Evolutionary conservation across 495 filamentous ascomycete genomes (phyloP), one percentile per base, ranked within the genome.

Genomic region (Daldinia caldariorum): DNA sequence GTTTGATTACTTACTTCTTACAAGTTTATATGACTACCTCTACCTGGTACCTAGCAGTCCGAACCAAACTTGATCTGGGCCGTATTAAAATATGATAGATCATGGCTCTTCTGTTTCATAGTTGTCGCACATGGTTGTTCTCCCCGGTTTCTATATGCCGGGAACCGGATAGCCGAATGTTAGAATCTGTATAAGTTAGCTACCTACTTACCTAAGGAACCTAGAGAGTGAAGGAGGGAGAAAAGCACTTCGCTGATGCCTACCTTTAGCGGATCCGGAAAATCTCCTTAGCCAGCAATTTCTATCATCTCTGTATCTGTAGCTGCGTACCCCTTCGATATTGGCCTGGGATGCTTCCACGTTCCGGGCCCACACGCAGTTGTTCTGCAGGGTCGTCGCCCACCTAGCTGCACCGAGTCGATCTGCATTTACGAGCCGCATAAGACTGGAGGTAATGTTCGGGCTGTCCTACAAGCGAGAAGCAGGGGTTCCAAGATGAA

Each of bases 61-160:
- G 37, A 6, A 45, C 34, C 55, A 16, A 32, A 41, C 18, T 56
- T 32, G 53, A 39, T 32, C 22, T 2, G 14, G 26, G 18, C 20
- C 32, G 49, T 49, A 45, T 38, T 61, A 37, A 35, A 64, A 45
- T 43, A n/a, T 64, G 57, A 68, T 51, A 72, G 50, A 49, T 35
- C 61, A 69, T 50, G 61, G 16, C 32, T 63, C 39, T 50, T 51
- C 43, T 50, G 65, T 72, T 72, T 60, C 70, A 72, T 65, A 14
- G 53, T 57, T 58, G 69, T 35, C 60, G 60, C 59, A 66, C 59
- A 50, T 63, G 61, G 62, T 49, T 61, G 10, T 56, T 59, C 57
- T 57, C 65, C 61, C 70, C 61, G 61, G 65, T 69, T 72, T 69
- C 58, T 55, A 43, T 54, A 69, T 66, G 70, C 70, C 51, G 55